Percentiles rank a stretch among this genome's conserved stretches.
Evolutionary conservation across 495 filamentous ascomycete species (phyloP).

Genomic region (Daldinia bambusicola): DNA sequence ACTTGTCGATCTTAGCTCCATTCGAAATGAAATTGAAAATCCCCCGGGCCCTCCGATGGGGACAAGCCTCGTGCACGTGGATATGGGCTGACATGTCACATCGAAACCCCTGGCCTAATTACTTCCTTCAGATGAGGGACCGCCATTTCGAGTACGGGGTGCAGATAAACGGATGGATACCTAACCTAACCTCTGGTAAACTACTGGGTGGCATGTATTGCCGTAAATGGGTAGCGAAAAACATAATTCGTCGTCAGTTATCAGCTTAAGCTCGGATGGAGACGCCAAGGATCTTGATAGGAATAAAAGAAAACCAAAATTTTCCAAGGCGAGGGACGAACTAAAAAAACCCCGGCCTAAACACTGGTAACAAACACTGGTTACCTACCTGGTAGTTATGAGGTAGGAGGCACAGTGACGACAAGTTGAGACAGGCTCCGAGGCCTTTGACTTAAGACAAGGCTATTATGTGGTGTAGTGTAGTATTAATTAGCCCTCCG

Average conservation of each 20-base stretch:
- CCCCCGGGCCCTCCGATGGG: constrained; percentile 21
- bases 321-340: background rate
- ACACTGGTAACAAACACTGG: background rate
- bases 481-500: background rate
- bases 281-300: constrained; percentile 7
- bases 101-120: constrained; percentile 13
- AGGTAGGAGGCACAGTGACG: constrained; percentile 13
- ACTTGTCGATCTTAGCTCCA: constrained; percentile 29
- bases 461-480: background rate
- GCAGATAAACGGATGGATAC: constrained; percentile 16
- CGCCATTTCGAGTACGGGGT: constrained; percentile 24
- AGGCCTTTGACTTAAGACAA: constrained; percentile 1
- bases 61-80: constrained; percentile 26
- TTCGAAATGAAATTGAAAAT: constrained; percentile 9
- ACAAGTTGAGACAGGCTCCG: constrained; percentile 4
- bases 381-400: no score
- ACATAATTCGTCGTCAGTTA: constrained; percentile 2
- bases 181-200: background rate
- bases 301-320: constrained; percentile 10
- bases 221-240: constrained; percentile 19
- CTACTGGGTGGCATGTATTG: background rate
- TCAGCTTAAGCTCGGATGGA: background rate
- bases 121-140: constrained; percentile 17
- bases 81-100: constrained; percentile 33
- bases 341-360: background rate